Evolutionary conservation across 257 asterid genomes (phyloP), one percentile per base, ranked within the genome.

Genomic region (Jasminum sambac): DNA sequence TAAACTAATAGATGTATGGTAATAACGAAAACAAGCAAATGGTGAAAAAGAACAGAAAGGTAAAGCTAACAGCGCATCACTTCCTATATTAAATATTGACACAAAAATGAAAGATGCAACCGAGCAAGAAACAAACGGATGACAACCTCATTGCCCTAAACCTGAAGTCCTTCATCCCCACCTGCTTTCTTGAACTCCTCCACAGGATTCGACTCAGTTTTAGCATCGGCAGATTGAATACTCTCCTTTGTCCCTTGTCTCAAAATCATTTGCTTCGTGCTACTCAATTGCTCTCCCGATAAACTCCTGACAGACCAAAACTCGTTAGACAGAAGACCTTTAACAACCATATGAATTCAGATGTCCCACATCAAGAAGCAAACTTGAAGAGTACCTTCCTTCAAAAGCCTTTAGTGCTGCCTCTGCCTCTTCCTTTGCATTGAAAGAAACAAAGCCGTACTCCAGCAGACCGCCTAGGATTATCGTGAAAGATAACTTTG

Each of bases 381-480:
- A 30, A 30, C 36, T 1, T 30, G 4, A 30, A 30, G 36, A 76
- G 60, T 79, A 88, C 96, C 98, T 90, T 88, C 50, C 99, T 30
- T 91, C 77, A 77, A 89, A 89, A 8, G 87, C 81, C 4, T 70
- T 48, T 16, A 89, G 84, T 13, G 96, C 98, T 8, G 88, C 84
- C 58, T 86, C 93, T 0, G 96, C 95, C 60, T 91, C 97, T 6
- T 70, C 89, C 85, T 91, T 81, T 7, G 90, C 85, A 67, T 82
- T 85, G 77, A 91, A 88, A 25, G 99, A 86, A 64, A 91, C 95
- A 71, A 91, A 94, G 76, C 99, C 98, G 72, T 89, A 94, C 19
- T n/a, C 99, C 98, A 5, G 96, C 84, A 17, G 97, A 84, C 16
- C 88, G 80, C 67, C 90, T 83, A 5, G 96, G 96, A 48, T 84